Conservation (phyloP, 202 grass and related monocot genomes). For the Zizania palustris region DNA sequence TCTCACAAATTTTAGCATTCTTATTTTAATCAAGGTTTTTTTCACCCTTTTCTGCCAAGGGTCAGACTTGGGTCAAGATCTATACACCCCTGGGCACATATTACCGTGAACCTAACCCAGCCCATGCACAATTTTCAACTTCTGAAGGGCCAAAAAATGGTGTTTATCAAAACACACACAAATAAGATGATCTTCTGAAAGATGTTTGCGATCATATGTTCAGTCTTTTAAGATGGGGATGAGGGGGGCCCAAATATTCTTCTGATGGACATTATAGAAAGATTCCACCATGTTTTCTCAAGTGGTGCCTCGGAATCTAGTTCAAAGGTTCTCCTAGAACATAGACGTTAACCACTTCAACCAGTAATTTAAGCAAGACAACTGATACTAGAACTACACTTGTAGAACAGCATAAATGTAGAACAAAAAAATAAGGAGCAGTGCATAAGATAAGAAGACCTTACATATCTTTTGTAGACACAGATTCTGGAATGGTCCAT, state of each 20-base stretch:
- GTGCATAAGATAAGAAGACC: not conserved
- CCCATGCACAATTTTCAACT: not conserved
- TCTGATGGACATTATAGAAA: not conserved
- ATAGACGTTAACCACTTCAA: not conserved
- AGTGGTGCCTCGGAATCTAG: not conserved
- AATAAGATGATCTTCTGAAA: not conserved
- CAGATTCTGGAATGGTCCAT: not conserved
- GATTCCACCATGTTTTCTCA: not conserved
- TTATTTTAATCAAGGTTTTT: not conserved
- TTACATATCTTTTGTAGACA: not conserved
- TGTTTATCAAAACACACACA: not conserved
- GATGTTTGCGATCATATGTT: not conserved
- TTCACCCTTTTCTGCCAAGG: not conserved
- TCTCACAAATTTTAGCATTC: not conserved
- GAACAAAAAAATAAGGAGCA: no score
- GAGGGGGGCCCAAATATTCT: not conserved
- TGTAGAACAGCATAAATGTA: not conserved
- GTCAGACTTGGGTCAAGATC: not conserved
- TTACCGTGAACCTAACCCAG: not conserved
- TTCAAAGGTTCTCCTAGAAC: not conserved
- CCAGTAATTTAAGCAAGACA: not conserved
- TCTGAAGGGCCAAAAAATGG: not conserved
- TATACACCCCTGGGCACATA: not conserved
- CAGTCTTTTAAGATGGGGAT: not conserved
- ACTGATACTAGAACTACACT: not conserved